Conservation (phyloP, 2,329 filamentous ascomycete species). For the Penicillium sp. region DNA sequence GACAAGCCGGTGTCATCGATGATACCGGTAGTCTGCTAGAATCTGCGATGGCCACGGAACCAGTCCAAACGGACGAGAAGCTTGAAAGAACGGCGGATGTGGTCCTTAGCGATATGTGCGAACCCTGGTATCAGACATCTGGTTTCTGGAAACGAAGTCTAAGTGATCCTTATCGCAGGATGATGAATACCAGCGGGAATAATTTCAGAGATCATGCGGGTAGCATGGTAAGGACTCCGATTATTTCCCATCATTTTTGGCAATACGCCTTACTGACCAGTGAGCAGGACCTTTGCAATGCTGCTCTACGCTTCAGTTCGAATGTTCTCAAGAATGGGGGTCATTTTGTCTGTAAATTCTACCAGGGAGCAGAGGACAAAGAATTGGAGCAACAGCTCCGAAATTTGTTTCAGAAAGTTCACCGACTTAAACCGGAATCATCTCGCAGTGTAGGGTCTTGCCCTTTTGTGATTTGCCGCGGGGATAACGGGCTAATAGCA, state of each 20-base stretch:
- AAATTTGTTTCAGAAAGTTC: conserved; percentile 72
- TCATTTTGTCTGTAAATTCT: conserved; percentile 96
- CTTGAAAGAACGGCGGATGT: conserved; percentile 69
- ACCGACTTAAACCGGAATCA: conserved; percentile 84
- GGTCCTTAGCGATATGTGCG: conserved; percentile 98
- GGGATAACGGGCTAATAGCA: conserved; percentile 12
- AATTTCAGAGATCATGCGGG: conserved; percentile 81
- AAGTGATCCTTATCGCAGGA: conserved; percentile 94
- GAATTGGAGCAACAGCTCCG: conserved; percentile 68
- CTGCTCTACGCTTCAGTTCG: conserved; percentile 77
- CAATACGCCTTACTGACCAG: conserved; percentile 2
- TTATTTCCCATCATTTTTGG: neutral
- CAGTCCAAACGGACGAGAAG: neutral
- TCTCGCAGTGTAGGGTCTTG: conserved; percentile 65
- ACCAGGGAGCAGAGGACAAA: conserved; percentile 84
- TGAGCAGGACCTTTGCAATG: conserved; percentile 76
- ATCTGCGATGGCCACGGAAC: neutral
- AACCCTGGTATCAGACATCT: conserved; percentile 78
- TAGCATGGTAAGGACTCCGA: conserved; percentile 70
- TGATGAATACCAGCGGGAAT: conserved; percentile 98
- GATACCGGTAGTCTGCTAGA: conserved; percentile 13
- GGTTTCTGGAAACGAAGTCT: conserved; percentile 81
- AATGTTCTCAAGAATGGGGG: conserved; percentile 78
- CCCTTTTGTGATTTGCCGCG: neutral
- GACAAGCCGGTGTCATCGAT: conserved; percentile 20